phyloP scores from a whole-genome alignment of 2,329 filamentous ascomycete species.

The Pseudodiploospora longispora region DNA sequence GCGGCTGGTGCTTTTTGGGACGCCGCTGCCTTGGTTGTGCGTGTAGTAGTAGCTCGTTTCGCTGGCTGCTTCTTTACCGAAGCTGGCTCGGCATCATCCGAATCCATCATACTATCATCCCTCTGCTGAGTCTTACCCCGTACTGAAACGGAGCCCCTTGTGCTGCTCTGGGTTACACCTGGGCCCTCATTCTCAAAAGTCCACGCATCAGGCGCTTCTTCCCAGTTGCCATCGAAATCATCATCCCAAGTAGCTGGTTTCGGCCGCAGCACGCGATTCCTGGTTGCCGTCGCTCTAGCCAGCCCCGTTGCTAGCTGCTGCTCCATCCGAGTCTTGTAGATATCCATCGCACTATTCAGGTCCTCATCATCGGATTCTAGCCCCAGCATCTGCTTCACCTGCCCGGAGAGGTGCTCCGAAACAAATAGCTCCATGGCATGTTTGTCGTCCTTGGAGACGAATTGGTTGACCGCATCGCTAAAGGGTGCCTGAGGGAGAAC shows the following conservation, averaged over 20 bases:
- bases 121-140: slow-evolving; percentile 15
- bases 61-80: slow-evolving; percentile 39
- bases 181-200: slow-evolving; percentile 21
- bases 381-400: slow-evolving; percentile 61
- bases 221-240: slow-evolving; percentile 83
- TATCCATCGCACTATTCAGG: slow-evolving; percentile 65
- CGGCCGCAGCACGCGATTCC: slow-evolving; percentile 50
- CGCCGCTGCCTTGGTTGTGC: slow-evolving; percentile 18
- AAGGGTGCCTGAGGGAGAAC: slow-evolving; percentile 91
- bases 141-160: slow-evolving; percentile 8
- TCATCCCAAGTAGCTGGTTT: slow-evolving; percentile 79
- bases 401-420: slow-evolving; percentile 59
- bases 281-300: slow-evolving; percentile 20
- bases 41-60: slow-evolving; percentile 23
- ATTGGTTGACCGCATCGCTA: slow-evolving; percentile 85
- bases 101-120: slow-evolving; percentile 22
- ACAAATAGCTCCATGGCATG: slow-evolving; percentile 81
- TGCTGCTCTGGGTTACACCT: slow-evolving; percentile 9
- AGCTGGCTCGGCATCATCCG: slow-evolving; percentile 8
- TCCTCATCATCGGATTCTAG: slow-evolving; percentile 58
- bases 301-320: slow-evolving; percentile 58
- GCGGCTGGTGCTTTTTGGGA: slow-evolving; percentile 20
- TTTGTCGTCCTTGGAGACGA: slow-evolving; percentile 92
- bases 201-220: slow-evolving; percentile 61
- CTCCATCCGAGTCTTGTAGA: slow-evolving; percentile 61